Evolutionary conservation across 495 filamentous ascomycete species (phyloP).

Genomic region (Gamarada debralockiae): DNA sequence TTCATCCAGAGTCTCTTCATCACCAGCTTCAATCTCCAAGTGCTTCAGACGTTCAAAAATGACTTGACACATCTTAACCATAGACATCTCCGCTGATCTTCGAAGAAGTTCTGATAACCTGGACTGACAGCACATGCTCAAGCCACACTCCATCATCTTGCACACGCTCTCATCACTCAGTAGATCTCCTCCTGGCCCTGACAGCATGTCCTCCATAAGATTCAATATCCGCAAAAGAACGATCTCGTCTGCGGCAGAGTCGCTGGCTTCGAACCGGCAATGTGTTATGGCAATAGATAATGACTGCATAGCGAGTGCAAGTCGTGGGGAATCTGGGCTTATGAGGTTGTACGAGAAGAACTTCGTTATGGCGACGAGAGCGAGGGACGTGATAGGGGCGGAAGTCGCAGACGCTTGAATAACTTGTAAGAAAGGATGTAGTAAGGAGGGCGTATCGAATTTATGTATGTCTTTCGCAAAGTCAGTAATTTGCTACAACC

Average conservation of each 20-base stretch:
- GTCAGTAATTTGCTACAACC: constrained; percentile 2
- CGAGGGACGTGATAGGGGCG: constrained; percentile 91
- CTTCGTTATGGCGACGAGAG: constrained; percentile 92
- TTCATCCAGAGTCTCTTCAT: constrained; percentile 56
- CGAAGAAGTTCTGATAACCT: constrained; percentile 88
- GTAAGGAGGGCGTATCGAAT: constrained; percentile 85
- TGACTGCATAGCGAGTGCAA: constrained; percentile 89
- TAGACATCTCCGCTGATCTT: constrained; percentile 90
- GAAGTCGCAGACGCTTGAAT: constrained; percentile 95
- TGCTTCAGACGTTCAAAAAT: constrained; percentile 91
- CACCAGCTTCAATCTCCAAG: constrained; percentile 66
- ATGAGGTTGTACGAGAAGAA: constrained; percentile 96
- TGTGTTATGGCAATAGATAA: constrained; percentile 95
- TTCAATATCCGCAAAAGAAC: constrained; percentile 91
- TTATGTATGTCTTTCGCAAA: constrained; percentile 66
- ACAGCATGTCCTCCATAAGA: constrained; percentile 96
- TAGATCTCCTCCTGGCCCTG: constrained; percentile 84
- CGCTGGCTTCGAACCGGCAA: constrained; percentile 94
- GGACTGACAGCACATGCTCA: constrained; percentile 96
- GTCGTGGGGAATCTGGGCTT: constrained; percentile 71
- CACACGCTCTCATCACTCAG: constrained; percentile 96
- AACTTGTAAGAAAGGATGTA: constrained; percentile 96
- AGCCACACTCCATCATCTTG: constrained; percentile 98
- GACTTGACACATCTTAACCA: constrained; percentile 98
- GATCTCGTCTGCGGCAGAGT: constrained; percentile 91